Evolutionary conservation across 2,329 filamentous ascomycete genomes (phyloP).

Genomic region (Chaetomiaceae sp.): DNA sequence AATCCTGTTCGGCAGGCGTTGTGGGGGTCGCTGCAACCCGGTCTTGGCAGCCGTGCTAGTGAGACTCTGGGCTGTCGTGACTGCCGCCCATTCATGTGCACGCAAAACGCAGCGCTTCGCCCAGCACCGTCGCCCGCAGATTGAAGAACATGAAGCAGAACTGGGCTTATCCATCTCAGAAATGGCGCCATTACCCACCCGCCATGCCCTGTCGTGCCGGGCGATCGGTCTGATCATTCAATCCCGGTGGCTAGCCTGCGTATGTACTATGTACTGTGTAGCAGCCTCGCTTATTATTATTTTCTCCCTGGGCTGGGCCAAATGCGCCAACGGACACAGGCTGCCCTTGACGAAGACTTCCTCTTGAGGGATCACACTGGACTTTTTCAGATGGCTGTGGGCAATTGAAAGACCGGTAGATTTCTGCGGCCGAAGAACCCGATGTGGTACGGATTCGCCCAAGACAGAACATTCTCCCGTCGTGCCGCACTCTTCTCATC

Average conservation of each 20-base stretch:
- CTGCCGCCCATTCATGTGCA: slow-evolving; percentile 1
- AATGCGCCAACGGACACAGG: too few relatives aligned
- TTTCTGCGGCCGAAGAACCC: neutral
- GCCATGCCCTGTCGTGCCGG: slow-evolving; percentile 18
- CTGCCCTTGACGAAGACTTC: too few relatives aligned
- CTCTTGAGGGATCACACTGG: too few relatives aligned
- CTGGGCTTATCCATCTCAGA: slow-evolving; percentile 11
- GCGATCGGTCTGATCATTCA: slow-evolving; percentile 28
- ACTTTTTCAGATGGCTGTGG: neutral
- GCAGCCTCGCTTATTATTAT: too few relatives aligned
- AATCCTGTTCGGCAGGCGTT: neutral
- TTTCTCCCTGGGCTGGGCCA: too few relatives aligned
- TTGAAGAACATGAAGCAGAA: slow-evolving; percentile 17
- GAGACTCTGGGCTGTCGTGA: neutral
- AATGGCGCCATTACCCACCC: slow-evolving; percentile 37
- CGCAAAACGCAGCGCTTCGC: slow-evolving; percentile 1
- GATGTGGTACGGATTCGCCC: neutral
- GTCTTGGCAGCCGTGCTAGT: slow-evolving; percentile 10
- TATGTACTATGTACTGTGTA: neutral
- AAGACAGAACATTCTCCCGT: neutral
- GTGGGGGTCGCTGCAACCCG: slow-evolving; percentile 3
- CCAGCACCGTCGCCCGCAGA: neutral
- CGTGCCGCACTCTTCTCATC: too few relatives aligned
- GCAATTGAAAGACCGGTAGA: neutral
- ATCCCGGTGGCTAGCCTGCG: neutral